These are phyloP conservation scores for Penicillium glabrum DNA, from an alignment of 2,329 filamentous ascomycete species.

Conservation along the genomic window DNA sequence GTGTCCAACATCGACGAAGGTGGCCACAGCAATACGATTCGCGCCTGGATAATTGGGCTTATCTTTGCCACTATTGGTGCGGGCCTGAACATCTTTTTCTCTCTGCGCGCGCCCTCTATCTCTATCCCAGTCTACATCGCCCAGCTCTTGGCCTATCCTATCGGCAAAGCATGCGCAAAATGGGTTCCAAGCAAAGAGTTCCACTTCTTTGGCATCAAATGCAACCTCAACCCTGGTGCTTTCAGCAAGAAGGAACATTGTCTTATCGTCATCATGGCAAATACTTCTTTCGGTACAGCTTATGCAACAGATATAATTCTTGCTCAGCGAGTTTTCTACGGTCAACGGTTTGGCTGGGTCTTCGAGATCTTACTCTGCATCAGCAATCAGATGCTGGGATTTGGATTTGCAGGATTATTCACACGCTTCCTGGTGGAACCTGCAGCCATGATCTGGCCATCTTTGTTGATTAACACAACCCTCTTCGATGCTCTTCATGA, in stretches of 20 bases:
- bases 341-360: slow-evolving; percentile 64
- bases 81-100: slow-evolving; percentile 61
- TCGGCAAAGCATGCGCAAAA: slow-evolving; percentile 41
- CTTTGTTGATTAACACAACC: slow-evolving; percentile 64
- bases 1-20: slow-evolving; percentile 66
- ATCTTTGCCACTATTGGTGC: slow-evolving; percentile 62
- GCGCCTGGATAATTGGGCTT: slow-evolving; percentile 64
- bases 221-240: slow-evolving; percentile 44
- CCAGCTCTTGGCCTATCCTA: slow-evolving; percentile 62
- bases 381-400: slow-evolving; percentile 68
- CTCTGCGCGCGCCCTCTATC: slow-evolving; percentile 58
- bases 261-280: slow-evolving; percentile 56
- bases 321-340: slow-evolving; percentile 70
- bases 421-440: slow-evolving; percentile 57
- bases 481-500: slow-evolving; percentile 75
- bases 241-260: slow-evolving; percentile 52
- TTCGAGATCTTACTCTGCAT: slow-evolving; percentile 68
- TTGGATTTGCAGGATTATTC: slow-evolving; percentile 68
- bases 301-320: slow-evolving; percentile 75
- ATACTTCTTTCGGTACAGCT: slow-evolving; percentile 65
- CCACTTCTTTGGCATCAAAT: slow-evolving; percentile 38
- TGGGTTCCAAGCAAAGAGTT: slow-evolving; percentile 40
- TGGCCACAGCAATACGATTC: slow-evolving; percentile 62
- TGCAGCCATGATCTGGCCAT: slow-evolving; percentile 74
- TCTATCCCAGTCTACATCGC: slow-evolving; percentile 63